Conservation (phyloP, 1,139 yeast species). For the Suhomyces anneliseae region DNA sequence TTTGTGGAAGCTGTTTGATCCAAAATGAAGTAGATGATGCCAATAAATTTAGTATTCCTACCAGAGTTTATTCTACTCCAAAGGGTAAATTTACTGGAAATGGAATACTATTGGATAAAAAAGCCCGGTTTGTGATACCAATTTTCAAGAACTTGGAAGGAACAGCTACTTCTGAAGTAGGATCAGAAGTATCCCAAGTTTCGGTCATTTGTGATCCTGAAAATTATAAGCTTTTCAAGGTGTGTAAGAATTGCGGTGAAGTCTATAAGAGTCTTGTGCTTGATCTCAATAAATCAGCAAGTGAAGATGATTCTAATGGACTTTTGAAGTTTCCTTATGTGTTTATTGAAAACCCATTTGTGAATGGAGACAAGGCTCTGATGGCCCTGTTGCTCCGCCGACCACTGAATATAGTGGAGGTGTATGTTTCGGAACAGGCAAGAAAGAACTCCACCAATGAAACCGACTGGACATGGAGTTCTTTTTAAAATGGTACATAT, state of each 20-base stretch:
- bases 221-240: slow-evolving; percentile 30
- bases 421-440: neutral
- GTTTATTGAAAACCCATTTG: slow-evolving; percentile 42
- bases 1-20: slow-evolving; percentile 36
- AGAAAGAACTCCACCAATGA: slow-evolving; percentile 17
- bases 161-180: neutral
- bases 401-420: slow-evolving; percentile 4
- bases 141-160: slow-evolving; percentile 23
- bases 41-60: slow-evolving; percentile 3
- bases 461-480: slow-evolving; percentile 50
- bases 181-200: slow-evolving; percentile 7
- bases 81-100: slow-evolving; percentile 15
- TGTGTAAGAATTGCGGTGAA: slow-evolving; percentile 41
- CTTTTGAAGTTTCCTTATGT: slow-evolving; percentile 26
- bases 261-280: slow-evolving; percentile 30
- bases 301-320: neutral
- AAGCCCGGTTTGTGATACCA: slow-evolving; percentile 42
- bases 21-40: slow-evolving; percentile 16
- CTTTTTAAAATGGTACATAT: slow-evolving; percentile 25
- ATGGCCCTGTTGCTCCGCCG: slow-evolving; percentile 5
- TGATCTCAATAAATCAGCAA: slow-evolving; percentile 25
- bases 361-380: slow-evolving; percentile 10
- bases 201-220: slow-evolving; percentile 8
- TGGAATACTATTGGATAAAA: slow-evolving; percentile 33
- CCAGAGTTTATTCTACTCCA: slow-evolving; percentile 13